Evolutionary conservation across 352 stramenopile genomes (phyloP), one percentile per base, ranked within the genome.

Genomic region (Globisporangium parvum): DNA sequence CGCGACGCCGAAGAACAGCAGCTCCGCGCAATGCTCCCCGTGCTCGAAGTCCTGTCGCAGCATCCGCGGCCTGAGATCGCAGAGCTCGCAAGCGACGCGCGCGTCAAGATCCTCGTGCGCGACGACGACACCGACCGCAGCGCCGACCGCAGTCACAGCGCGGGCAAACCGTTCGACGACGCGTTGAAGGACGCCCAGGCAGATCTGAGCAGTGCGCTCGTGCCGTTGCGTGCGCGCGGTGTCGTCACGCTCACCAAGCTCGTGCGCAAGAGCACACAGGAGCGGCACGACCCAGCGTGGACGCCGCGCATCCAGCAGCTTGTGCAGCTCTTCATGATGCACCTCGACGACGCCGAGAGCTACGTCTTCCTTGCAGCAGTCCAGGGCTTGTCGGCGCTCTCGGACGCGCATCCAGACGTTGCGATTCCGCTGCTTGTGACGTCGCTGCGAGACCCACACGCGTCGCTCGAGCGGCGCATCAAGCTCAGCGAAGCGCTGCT

Each of bases 361-460:
- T 94, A 94, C 59, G 85, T 94, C 2, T 94, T 78, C 47, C 71
- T 94, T n/a, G 85, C 85, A 0, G 78, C 85, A 20, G 71, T 94
- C 3, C 85, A 94, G 55, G 81, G 81, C 12, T 53, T 94, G 15
- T 65, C 84, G 15, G 65, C 76, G 21, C 61, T 94, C 9, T 62
- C 77, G 0, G 80, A 94, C 44, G 66, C 69, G 0, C 75, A 92
- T 41, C 63, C 82, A 1, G 63, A 83, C 50, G 67, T 85, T 4
- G 75, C 85, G 2, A 87, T 94, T 42, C 80, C 82, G 23, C 39
- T 78, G n/a, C 68, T 93, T 14, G 76, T 91, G 12, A 60, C 65
- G 2, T 69, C 67, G 8, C 53, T 92, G 3, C 60, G 59, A 14
- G 75, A 93, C 41, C 55, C 55, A 17, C 67, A 18, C 3, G 63